Conservation (phyloP, 768 basidiomycete species). For the Vararia minispora region DNA sequence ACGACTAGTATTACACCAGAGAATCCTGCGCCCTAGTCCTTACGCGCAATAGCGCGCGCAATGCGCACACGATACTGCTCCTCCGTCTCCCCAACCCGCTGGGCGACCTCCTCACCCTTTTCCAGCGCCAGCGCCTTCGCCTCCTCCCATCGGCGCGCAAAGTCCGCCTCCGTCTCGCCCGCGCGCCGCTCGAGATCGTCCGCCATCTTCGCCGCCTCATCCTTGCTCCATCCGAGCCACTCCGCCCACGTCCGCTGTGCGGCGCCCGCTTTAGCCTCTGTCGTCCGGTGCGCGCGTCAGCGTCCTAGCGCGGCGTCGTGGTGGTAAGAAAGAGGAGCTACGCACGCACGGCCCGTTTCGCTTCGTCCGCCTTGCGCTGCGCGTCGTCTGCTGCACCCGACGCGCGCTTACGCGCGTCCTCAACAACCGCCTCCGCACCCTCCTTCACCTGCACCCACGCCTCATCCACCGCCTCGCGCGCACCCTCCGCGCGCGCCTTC, state of each 20-base stretch:
- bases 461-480: neutral
- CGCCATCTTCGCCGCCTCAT: slow-evolving; percentile 1
- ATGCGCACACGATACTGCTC: slow-evolving; percentile 9
- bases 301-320: neutral
- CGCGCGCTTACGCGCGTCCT: slow-evolving; percentile 2
- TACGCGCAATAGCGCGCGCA: slow-evolving; percentile 8
- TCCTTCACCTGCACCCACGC: neutral
- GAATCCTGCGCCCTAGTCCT: too few relatives aligned
- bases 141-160: slow-evolving; percentile 9
- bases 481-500: neutral
- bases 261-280: slow-evolving; percentile 6
- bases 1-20: too few relatives aligned
- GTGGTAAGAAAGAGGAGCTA: neutral
- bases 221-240: slow-evolving; percentile 9
- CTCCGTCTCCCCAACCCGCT: slow-evolving; percentile 9
- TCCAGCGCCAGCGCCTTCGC: slow-evolving; percentile 5
- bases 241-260: slow-evolving; percentile 7
- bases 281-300: neutral
- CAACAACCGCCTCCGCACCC: slow-evolving; percentile 2
- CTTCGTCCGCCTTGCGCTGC: slow-evolving; percentile 6
- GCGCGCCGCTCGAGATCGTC: slow-evolving; percentile 9
- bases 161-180: slow-evolving; percentile 7
- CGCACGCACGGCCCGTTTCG: slow-evolving; percentile 6
- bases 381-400: neutral
- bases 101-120: slow-evolving; percentile 10